Percentiles rank a stretch among this genome's conserved stretches.
phyloP scores from a whole-genome alignment of 78 protist species.

The Bodo saltans region DNA sequence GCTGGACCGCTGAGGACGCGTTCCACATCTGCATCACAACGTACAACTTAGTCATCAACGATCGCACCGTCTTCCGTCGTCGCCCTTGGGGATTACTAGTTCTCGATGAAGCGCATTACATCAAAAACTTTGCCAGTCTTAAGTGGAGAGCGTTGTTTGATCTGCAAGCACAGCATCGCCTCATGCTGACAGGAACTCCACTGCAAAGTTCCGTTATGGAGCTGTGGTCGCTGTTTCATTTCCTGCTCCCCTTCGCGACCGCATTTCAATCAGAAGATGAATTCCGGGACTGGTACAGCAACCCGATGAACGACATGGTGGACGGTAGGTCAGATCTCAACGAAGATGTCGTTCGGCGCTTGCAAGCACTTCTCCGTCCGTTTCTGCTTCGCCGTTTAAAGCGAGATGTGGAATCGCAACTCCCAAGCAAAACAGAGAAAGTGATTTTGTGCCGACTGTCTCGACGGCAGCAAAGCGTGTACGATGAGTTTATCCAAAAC shows the following conservation, averaged over 20 bases:
- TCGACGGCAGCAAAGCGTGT: constrained; percentile 69
- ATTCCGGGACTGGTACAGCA: constrained; percentile 79
- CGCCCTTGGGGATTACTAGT: constrained; percentile 82
- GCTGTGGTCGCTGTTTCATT: constrained; percentile 94
- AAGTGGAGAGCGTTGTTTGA: constrained; percentile 76
- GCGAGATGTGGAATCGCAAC: constrained; percentile 75
- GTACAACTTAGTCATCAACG: constrained; percentile 73
- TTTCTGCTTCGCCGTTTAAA: constrained; percentile 90
- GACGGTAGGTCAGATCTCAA: constrained; percentile 51
- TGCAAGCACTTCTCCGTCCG: constrained; percentile 82
- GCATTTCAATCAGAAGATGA: constrained; percentile 74
- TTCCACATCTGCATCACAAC: constrained; percentile 86
- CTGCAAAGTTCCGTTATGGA: constrained; percentile 91
- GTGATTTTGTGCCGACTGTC: constrained; percentile 65
- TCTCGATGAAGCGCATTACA: constrained; percentile 94
- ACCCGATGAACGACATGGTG: constrained; percentile 63
- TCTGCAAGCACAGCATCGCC: constrained; percentile 69
- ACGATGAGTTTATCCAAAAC: constrained; percentile 65
- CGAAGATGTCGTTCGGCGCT: constrained; percentile 45
- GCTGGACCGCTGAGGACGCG: constrained; percentile 74
- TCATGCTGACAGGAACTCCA: constrained; percentile 92
- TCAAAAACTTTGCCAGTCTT: constrained; percentile 79
- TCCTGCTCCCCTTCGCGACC: constrained; percentile 80
- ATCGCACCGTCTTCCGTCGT: constrained; percentile 38
- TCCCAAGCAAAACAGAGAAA: constrained; percentile 74